Evolutionary conservation across 345 rosid genomes (phyloP), one percentile per base, ranked within the genome.

Genomic region (Theobroma cacao): DNA sequence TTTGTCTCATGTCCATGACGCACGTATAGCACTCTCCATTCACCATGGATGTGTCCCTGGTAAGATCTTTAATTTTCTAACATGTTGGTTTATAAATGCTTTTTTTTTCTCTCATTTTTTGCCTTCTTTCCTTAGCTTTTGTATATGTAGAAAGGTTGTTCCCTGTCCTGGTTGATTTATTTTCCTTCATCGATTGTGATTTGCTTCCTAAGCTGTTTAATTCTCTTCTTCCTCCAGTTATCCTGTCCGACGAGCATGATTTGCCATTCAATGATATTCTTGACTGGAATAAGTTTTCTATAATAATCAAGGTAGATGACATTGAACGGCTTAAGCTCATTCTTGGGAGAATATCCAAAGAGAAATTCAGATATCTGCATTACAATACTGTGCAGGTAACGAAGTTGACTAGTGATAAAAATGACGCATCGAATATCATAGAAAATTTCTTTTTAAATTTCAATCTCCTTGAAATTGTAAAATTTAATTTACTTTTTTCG

Each of bases 31-130:
- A 11, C 98, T 93, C 83, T 92, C 98, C 2, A 89, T 95, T 63
- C 97, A 93, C 69, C 92, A 92, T 65, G 99, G 97, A 77, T 93
- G 99, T 81, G 75, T 93, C 70, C 99, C 99, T 75, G 97, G 98
- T 93, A 85, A 81, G 82, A 3, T 24, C 31, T 2, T 56, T n/a
- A n/a, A n/a, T n/a, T 24, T 56, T 56, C 14, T 10, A 56, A 8
- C 2, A 59, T 59, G 34, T 56, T n/a, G 30, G 4, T 55, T 22
- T 55, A 4, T 18, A 7, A 18, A 20, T 53, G 45, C 45, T n/a
- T 53, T 75, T n/a, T 81, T n/a, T n/a, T n/a, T n/a, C n/a, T 74
- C 11, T 31, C 18, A 34, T 8, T n/a, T n/a, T n/a, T n/a, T n/a
- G n/a, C n/a, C n/a, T n/a, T n/a, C n/a, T n/a, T n/a, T n/a, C n/a